phyloP scores from a whole-genome alignment of 2,329 filamentous ascomycete species.

The Paecilomyces niveus region DNA sequence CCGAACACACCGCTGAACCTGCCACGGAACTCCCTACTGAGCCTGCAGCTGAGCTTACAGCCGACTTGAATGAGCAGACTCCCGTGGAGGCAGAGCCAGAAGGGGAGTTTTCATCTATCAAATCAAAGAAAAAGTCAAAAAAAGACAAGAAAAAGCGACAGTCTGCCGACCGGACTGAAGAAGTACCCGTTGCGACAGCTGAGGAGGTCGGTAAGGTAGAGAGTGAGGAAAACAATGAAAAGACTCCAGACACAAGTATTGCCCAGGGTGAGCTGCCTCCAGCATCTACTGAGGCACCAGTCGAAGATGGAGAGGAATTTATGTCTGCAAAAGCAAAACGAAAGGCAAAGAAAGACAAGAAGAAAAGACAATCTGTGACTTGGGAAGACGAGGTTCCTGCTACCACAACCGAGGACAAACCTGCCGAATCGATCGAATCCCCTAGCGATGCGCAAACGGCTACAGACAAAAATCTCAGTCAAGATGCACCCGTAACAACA shows the following conservation, averaged over 20 bases:
- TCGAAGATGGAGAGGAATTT: conserved; percentile 5
- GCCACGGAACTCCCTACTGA: not conserved
- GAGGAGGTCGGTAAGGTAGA: not conserved
- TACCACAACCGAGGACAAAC: conserved; percentile 8
- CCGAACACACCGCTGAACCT: not conserved
- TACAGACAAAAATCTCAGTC: conserved; percentile 4
- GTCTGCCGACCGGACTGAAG: not conserved
- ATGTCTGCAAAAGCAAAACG: conserved; percentile 34
- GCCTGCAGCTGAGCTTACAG: not conserved
- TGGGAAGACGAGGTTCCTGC: conserved; percentile 13
- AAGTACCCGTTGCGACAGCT: not conserved
- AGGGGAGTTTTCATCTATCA: conserved; percentile 4
- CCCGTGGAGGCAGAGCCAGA: not conserved
- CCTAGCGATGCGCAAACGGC: not conserved
- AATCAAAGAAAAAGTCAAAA: conserved; percentile 17
- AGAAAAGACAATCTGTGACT: conserved; percentile 25
- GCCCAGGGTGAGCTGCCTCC: not conserved
- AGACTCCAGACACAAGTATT: not conserved
- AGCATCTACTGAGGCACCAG: not conserved
- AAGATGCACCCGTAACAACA: conserved; percentile 11
- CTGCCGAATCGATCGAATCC: not conserved
- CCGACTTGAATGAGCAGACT: not conserved
- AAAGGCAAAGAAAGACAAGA: conserved; percentile 43
- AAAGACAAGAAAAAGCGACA: conserved; percentile 7
- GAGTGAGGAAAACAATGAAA: not conserved